These are phyloP conservation scores for Kuraishia molischiana DNA, from an alignment of 805 yeast species.

Conservation along the genomic window DNA sequence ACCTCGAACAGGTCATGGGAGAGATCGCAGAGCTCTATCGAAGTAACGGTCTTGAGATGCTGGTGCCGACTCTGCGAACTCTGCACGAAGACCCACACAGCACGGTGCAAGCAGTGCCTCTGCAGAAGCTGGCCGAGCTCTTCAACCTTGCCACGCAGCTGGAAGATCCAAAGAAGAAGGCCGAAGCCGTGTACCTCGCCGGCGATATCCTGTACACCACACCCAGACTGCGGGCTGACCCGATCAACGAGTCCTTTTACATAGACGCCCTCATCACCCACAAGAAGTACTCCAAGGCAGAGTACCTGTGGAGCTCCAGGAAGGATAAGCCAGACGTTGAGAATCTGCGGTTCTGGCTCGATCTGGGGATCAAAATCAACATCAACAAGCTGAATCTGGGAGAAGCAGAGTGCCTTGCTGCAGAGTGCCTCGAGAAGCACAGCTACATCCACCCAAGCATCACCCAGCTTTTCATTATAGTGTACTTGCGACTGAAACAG, in stretches of 20 bases:
- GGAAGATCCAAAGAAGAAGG: constrained; percentile 19
- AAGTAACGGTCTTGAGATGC: constrained; percentile 1
- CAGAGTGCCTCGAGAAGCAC: constrained; percentile 16
- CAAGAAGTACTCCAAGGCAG: constrained; percentile 25
- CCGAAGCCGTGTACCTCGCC: constrained; percentile 24
- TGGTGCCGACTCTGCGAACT: constrained; percentile 3
- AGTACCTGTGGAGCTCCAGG: constrained; percentile 23
- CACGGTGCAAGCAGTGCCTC: constrained; percentile 12
- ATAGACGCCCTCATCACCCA: constrained; percentile 31
- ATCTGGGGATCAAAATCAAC: constrained; percentile 32
- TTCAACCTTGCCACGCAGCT: constrained; percentile 32
- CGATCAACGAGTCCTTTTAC: constrained; percentile 39
- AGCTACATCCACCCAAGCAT: constrained; percentile 27
- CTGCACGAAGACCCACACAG: constrained; percentile 3
- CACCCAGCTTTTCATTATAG: constrained; percentile 22
- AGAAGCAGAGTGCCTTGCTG: constrained; percentile 25
- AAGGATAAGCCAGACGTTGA: constrained; percentile 22
- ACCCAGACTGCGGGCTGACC: constrained; percentile 35
- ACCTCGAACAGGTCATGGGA: neutral
- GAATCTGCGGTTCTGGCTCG: constrained; percentile 42
- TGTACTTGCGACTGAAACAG: constrained; percentile 17
- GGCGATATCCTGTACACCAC: constrained; percentile 33
- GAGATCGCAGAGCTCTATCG: constrained; percentile 2
- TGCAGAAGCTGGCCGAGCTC: constrained; percentile 24
- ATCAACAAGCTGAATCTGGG: constrained; percentile 21